phyloP scores from a whole-genome alignment of 1,139 yeast species.

The Nakaseomyces kungkrabaensis region DNA sequence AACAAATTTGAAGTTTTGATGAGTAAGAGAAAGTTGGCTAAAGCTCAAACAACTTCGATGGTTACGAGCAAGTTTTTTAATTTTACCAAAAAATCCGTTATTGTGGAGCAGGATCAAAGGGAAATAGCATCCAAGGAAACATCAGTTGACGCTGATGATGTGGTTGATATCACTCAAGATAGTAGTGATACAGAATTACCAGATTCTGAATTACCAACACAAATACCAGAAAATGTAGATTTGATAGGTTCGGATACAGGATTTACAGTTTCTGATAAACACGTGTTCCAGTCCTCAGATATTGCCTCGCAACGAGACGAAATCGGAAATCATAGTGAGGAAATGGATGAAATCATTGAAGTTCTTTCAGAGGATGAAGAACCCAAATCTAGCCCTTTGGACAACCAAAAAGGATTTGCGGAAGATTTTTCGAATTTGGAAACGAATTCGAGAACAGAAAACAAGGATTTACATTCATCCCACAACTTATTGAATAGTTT shows the following conservation, averaged over 20 bases:
- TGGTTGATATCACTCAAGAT: slow-evolving; percentile 4
- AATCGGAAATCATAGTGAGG: background rate
- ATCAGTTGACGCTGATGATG: background rate
- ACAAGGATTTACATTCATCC: background rate
- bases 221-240: slow-evolving; percentile 5
- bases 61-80: background rate
- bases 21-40: slow-evolving; percentile 3
- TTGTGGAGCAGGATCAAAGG: too few species aligned
- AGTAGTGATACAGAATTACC: slow-evolving; percentile 21
- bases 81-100: background rate
- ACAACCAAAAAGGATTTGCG: background rate
- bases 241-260: too few species aligned
- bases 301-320: background rate
- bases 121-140: background rate
- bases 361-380: background rate
- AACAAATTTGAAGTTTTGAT: slow-evolving; percentile 8
- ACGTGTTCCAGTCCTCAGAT: background rate
- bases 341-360: background rate
- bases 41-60: background rate
- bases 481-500: background rate
- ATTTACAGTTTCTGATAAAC: background rate
- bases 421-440: background rate
- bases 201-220: slow-evolving; percentile 22
- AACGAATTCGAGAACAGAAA: background rate
- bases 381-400: background rate